Conservation (phyloP, 768 basidiomycete species). For the Boletus vermiculosoides region DNA sequence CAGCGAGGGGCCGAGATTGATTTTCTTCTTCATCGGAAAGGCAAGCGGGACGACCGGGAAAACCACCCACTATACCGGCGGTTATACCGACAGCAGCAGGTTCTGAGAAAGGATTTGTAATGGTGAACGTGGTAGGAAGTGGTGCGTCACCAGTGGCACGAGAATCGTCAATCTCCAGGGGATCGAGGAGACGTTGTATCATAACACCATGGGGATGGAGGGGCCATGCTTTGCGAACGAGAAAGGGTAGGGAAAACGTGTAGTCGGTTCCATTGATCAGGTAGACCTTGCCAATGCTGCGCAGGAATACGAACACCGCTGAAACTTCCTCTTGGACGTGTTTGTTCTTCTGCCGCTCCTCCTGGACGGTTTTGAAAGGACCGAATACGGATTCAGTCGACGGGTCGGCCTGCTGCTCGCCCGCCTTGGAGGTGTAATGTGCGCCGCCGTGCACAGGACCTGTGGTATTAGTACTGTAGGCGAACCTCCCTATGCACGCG, state of each 20-base stretch:
- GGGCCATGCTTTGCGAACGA: slow-evolving; percentile 78
- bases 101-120: slow-evolving; percentile 76
- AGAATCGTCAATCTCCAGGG: slow-evolving; percentile 64
- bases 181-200: slow-evolving; percentile 72
- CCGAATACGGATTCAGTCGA: slow-evolving; percentile 36
- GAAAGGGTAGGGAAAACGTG: slow-evolving; percentile 78
- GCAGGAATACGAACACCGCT: slow-evolving; percentile 75
- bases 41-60: slow-evolving; percentile 30
- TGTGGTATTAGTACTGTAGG: slow-evolving; percentile 42
- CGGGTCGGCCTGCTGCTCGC: slow-evolving; percentile 17
- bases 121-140: slow-evolving; percentile 78
- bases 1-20: slow-evolving; percentile 47
- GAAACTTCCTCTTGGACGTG: slow-evolving; percentile 41
- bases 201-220: slow-evolving; percentile 75
- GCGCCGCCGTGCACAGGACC: slow-evolving; percentile 27
- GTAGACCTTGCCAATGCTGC: slow-evolving; percentile 71
- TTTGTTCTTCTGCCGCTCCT: slow-evolving; percentile 41
- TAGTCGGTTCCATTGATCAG: slow-evolving; percentile 70
- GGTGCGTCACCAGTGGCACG: slow-evolving; percentile 61
- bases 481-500: slow-evolving; percentile 75
- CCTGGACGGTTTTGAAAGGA: slow-evolving; percentile 40
- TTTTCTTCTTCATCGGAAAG: slow-evolving; percentile 58
- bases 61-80: slow-evolving; percentile 52
- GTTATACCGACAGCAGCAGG: slow-evolving; percentile 70
- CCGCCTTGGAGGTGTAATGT: slow-evolving; percentile 27